Conservation (phyloP, 2,329 filamentous ascomycete species). For the Malbranchea zuffiana region DNA sequence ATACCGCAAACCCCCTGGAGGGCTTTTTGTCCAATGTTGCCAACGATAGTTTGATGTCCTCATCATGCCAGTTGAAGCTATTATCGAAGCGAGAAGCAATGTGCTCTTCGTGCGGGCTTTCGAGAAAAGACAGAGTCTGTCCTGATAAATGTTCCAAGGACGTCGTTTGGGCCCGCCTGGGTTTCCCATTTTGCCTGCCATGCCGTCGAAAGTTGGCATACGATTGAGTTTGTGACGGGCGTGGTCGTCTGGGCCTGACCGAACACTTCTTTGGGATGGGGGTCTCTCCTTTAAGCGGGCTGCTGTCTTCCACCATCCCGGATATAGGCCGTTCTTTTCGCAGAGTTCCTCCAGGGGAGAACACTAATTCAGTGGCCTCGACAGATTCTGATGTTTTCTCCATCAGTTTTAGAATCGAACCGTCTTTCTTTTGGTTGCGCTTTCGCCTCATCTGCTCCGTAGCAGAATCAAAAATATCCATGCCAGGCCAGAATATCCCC, state of each 20-base stretch:
- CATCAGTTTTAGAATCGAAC: conserved; percentile 36
- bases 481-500: conserved; percentile 41
- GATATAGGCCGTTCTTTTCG: conserved; percentile 37
- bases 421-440: conserved; percentile 43
- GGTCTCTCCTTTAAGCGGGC: conserved; percentile 36
- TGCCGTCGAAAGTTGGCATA: conserved; percentile 24
- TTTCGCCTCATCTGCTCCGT: conserved; percentile 39
- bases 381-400: conserved; percentile 35
- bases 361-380: conserved; percentile 39
- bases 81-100: conserved; percentile 15
- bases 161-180: conserved; percentile 9
- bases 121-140: conserved; percentile 17
- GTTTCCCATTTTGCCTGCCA: conserved; percentile 21
- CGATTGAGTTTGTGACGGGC: conserved; percentile 24
- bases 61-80: conserved; percentile 20
- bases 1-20: conserved; percentile 27
- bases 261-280: conserved; percentile 30
- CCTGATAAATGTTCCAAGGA: conserved; percentile 12
- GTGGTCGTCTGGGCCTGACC: conserved; percentile 19
- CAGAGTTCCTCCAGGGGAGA: conserved; percentile 35
- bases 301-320: conserved; percentile 39
- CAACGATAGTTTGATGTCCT: conserved; percentile 27
- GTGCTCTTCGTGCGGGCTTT: conserved; percentile 16
- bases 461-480: conserved; percentile 43
- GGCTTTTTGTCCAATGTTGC: conserved; percentile 22